phyloP scores from a whole-genome alignment of 2,329 filamentous ascomycete species.

The Penicillium psychrosexuale region DNA sequence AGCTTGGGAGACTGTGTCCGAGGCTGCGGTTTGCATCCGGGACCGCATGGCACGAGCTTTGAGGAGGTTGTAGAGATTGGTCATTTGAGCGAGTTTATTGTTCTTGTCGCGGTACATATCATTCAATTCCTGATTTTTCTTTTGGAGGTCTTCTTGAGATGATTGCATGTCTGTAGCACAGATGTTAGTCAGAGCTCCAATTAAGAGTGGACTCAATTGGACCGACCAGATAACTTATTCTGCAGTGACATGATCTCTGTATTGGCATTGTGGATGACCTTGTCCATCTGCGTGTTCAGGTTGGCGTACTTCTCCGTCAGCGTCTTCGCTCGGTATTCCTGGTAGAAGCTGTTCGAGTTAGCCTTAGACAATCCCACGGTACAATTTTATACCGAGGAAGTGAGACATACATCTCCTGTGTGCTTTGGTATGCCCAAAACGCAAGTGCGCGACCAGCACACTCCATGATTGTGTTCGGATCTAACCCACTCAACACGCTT shows the following conservation, averaged over 20 bases:
- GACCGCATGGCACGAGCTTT: conserved; percentile 56
- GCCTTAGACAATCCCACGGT: conserved; percentile 3
- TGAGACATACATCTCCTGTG: conserved; percentile 69
- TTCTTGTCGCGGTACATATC: conserved; percentile 67
- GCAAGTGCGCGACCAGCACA: conserved; percentile 74
- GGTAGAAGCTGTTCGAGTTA: conserved; percentile 59
- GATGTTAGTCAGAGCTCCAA: conserved; percentile 5
- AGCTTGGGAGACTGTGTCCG: conserved; percentile 50
- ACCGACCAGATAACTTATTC: conserved; percentile 60
- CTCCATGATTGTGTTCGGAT: conserved; percentile 78
- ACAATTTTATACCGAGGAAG: background rate
- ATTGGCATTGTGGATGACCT: conserved; percentile 71
- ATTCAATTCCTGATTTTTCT: conserved; percentile 69
- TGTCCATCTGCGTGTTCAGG: conserved; percentile 66
- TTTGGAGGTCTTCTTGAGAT: conserved; percentile 62
- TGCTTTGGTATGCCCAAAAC: conserved; percentile 85
- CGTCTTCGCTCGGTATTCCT: conserved; percentile 69
- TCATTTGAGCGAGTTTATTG: conserved; percentile 65
- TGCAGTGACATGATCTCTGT: conserved; percentile 65
- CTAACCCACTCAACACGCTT: conserved; percentile 76
- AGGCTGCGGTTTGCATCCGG: conserved; percentile 55
- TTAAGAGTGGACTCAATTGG: background rate
- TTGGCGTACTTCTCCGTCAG: conserved; percentile 68
- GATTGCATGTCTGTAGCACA: conserved; percentile 51
- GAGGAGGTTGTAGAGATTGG: conserved; percentile 57